Percentiles rank a stretch among this genome's conserved stretches.
These are phyloP conservation scores for Boletus subcaerulescens DNA, from an alignment of 768 basidiomycete species.

Conservation along the genomic window DNA sequence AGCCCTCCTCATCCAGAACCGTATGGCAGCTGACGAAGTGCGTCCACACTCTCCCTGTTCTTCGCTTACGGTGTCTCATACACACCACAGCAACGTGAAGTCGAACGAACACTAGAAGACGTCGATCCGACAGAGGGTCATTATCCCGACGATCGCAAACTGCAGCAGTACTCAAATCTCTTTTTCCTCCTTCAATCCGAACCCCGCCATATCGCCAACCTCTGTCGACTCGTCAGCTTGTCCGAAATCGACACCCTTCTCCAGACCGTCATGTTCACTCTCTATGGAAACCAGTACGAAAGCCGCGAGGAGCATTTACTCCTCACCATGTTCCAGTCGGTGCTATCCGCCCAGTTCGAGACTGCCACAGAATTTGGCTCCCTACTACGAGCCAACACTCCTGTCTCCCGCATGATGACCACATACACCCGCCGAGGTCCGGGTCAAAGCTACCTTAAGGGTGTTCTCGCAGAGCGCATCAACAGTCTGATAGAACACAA, in stretches of 20 bases:
- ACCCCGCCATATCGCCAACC: slow-evolving; percentile 92
- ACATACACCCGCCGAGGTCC: slow-evolving; percentile 99
- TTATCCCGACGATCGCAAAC: slow-evolving; percentile 90
- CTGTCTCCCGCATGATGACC: slow-evolving; percentile 99
- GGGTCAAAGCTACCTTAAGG: slow-evolving; percentile 97
- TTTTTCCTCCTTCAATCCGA: slow-evolving; percentile 99
- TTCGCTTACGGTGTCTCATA: neutral
- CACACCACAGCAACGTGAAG: slow-evolving; percentile 78
- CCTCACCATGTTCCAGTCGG: slow-evolving; percentile 99
- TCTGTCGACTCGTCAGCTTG: slow-evolving; percentile 93
- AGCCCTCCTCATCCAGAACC: slow-evolving; percentile 95
- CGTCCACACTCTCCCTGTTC: slow-evolving; percentile 24
- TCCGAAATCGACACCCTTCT: slow-evolving; percentile 98
- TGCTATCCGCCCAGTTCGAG: slow-evolving; percentile 98
- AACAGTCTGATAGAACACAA: slow-evolving; percentile 99
- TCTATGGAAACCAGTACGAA: slow-evolving; percentile 99
- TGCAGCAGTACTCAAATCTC: slow-evolving; percentile 96
- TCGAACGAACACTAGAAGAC: slow-evolving; percentile 93
- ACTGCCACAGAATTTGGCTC: slow-evolving; percentile 99
- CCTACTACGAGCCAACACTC: slow-evolving; percentile 95
- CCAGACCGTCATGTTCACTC: slow-evolving; percentile 99
- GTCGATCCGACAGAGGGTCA: slow-evolving; percentile 90
- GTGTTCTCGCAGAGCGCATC: slow-evolving; percentile 95
- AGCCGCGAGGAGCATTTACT: slow-evolving; percentile 97
- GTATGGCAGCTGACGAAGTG: slow-evolving; percentile 95